Evolutionary conservation across 179 eudicot genomes (phyloP).

Genomic region (Pouteria campechiana): DNA sequence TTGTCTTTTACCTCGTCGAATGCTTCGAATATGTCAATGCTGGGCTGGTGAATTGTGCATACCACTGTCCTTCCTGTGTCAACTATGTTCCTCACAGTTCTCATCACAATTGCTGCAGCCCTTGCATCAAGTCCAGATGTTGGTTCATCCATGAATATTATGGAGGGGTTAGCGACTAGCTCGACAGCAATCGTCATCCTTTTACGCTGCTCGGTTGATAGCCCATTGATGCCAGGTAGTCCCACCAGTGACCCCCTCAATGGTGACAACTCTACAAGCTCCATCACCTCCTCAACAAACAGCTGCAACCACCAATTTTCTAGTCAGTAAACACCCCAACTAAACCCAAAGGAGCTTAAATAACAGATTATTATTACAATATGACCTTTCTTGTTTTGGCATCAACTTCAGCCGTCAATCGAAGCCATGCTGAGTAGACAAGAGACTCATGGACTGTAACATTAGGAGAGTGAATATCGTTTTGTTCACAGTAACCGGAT

Average conservation of each 20-base stretch:
- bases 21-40: constrained; percentile 79
- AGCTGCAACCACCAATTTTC: constrained; percentile 14
- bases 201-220: constrained; percentile 75
- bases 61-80: constrained; percentile 82
- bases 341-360: background rate
- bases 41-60: constrained; percentile 82
- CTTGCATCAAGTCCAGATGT: constrained; percentile 85
- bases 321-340: background rate
- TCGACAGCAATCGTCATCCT: constrained; percentile 79
- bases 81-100: constrained; percentile 72
- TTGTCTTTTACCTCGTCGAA: constrained; percentile 52
- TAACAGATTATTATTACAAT: constrained; percentile 1
- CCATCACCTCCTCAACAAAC: constrained; percentile 84
- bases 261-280: constrained; percentile 52
- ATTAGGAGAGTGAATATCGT: constrained; percentile 67
- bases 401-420: constrained; percentile 57
- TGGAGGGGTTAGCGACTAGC: constrained; percentile 80
- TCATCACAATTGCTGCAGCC: constrained; percentile 87
- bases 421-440: constrained; percentile 79
- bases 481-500: constrained; percentile 83
- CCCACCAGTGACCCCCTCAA: constrained; percentile 61
- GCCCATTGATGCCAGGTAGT: constrained; percentile 64
- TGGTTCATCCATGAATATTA: constrained; percentile 85
- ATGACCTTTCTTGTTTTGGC: constrained; percentile 52
- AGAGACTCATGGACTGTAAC: constrained; percentile 70